phyloP scores from a whole-genome alignment of 768 basidiomycete species.

The Kondoa subrosea region DNA sequence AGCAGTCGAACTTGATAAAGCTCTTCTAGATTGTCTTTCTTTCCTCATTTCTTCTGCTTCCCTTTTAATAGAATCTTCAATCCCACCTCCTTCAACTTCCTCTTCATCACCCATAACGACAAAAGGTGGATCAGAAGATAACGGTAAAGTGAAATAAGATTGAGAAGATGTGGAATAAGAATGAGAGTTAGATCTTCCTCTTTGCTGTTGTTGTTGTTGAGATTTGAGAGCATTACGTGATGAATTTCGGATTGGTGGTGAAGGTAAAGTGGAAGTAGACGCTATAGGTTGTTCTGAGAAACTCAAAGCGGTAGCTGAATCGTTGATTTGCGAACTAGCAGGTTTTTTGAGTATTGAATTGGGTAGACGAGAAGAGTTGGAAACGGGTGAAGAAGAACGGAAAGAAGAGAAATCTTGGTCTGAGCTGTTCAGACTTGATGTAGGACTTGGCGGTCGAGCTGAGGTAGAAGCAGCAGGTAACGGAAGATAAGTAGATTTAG shows the following conservation, averaged over 20 bases:
- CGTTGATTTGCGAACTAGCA: too few relatives aligned
- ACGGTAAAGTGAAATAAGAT: conserved; percentile 5
- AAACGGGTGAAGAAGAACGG: conserved; percentile 7
- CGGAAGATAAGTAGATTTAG: too few relatives aligned
- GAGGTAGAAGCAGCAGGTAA: too few relatives aligned
- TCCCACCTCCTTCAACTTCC: conserved; percentile 12
- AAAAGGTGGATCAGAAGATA: conserved; percentile 2
- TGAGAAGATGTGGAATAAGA: neutral
- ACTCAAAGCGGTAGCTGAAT: too few relatives aligned
- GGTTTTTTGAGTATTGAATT: neutral
- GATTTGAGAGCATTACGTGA: too few relatives aligned
- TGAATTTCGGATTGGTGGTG: too few relatives aligned
- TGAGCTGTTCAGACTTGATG: neutral
- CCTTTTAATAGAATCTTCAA: conserved; percentile 16
- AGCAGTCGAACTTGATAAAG: too few relatives aligned
- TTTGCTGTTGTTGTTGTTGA: neutral
- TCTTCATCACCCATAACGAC: conserved; percentile 13
- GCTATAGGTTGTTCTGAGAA: too few relatives aligned
- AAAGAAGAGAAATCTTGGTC: neutral
- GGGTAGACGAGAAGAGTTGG: conserved; percentile 6
- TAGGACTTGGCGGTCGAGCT: neutral
- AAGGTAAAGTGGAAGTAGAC: too few relatives aligned
- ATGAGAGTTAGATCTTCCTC: neutral
- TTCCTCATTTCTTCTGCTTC: conserved; percentile 19
- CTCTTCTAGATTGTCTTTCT: conserved; percentile 7